Conservation (phyloP, 2,329 filamentous ascomycete species). For the Thelonectria olida region DNA sequence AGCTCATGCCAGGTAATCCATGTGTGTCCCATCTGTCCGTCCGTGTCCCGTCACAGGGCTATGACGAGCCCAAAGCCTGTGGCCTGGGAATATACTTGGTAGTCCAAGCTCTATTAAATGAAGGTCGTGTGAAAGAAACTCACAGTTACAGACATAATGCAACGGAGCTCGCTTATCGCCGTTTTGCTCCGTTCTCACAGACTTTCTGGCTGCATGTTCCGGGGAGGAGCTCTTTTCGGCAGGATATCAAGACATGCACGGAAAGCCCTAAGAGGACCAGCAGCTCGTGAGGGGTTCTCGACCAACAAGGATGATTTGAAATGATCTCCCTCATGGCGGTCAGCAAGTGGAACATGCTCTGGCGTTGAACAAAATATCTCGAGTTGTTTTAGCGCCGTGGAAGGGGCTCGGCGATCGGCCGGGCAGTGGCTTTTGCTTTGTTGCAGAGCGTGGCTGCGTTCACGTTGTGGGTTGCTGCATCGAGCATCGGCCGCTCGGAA, state of each 20-base stretch:
- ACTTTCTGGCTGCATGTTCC: background rate
- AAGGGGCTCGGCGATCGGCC: constrained; percentile 5
- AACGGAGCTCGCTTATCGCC: background rate
- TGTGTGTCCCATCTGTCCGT: background rate
- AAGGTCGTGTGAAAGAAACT: background rate
- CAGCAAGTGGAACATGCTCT: constrained; percentile 20
- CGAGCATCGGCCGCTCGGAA: constrained; percentile 2
- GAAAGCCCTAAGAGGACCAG: no score
- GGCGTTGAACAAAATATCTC: constrained; percentile 6
- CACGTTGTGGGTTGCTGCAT: constrained; percentile 1
- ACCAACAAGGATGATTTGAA: no score
- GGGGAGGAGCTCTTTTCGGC: background rate
- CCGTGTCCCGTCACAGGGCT: background rate
- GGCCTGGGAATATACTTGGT: no score
- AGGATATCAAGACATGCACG: background rate
- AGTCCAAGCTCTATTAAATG: background rate
- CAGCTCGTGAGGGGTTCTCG: no score
- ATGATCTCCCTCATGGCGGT: constrained; percentile 20
- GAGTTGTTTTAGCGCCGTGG: constrained; percentile 14
- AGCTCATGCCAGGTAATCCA: background rate
- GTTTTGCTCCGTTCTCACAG: background rate
- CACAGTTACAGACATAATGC: background rate
- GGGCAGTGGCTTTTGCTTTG: background rate
- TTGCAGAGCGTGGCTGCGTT: background rate
- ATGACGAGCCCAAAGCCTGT: background rate